phyloP scores from a whole-genome alignment of 305 asterid genomes.

The Galium porrigens region DNA sequence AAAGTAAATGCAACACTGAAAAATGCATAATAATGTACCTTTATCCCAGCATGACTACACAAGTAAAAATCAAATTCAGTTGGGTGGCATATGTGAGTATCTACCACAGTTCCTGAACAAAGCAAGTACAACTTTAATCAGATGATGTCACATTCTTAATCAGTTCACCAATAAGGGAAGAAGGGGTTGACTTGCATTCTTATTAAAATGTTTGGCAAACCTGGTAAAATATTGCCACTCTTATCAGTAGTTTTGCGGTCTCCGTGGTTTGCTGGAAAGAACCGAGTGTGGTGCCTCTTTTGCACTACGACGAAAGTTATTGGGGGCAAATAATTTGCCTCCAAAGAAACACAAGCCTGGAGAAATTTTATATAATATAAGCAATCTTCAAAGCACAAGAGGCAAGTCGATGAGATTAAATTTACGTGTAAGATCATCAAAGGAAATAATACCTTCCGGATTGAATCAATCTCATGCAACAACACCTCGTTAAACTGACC shows the following conservation, averaged over 20 bases:
- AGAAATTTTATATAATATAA: background rate
- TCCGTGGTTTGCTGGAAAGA: constrained; percentile 41
- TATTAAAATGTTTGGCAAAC: constrained; percentile 16
- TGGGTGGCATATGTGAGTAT: constrained; percentile 73
- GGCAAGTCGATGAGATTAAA: background rate
- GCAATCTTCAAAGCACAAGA: background rate
- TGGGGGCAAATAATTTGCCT: constrained; percentile 37
- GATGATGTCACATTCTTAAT: background rate
- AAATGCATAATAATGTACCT: constrained; percentile 28
- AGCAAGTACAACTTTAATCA: background rate
- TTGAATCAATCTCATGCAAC: constrained; percentile 46
- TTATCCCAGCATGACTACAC: constrained; percentile 78
- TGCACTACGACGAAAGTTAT: constrained; percentile 84
- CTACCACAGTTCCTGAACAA: constrained; percentile 65
- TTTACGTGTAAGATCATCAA: background rate
- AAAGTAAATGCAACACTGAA: background rate
- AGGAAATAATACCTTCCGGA: constrained; percentile 37
- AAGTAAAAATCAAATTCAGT: constrained; percentile 63
- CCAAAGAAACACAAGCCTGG: constrained; percentile 61
- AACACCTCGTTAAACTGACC: constrained; percentile 78
- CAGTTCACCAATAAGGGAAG: background rate
- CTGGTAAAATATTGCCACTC: constrained; percentile 84
- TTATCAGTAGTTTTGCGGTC: constrained; percentile 37
- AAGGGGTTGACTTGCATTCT: background rate
- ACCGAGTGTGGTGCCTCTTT: constrained; percentile 85